phyloP scores from a whole-genome alignment of 352 stramenopile genomes.

The Phytophthora quininea region DNA sequence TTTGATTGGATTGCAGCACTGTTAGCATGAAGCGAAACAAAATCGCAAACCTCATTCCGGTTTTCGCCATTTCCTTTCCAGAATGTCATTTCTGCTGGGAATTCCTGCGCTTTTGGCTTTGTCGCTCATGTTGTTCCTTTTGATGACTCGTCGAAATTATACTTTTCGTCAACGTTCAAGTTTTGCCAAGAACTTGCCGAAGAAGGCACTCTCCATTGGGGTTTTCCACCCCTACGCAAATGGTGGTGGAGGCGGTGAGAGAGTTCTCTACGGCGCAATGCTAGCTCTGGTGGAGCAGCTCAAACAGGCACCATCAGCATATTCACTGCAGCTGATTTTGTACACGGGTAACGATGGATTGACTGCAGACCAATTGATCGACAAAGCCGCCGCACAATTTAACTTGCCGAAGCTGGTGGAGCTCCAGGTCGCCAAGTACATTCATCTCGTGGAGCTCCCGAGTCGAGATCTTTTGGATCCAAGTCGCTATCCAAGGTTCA shows the following conservation, averaged over 20 bases:
- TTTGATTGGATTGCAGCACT: too few species aligned
- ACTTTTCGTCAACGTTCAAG: too few species aligned
- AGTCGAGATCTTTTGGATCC: conserved; percentile 78
- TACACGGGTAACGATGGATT: conserved; percentile 86
- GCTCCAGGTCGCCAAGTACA: conserved; percentile 52
- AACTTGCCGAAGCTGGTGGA: conserved; percentile 77
- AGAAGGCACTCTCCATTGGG: conserved; percentile 53
- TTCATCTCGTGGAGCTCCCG: conserved; percentile 79
- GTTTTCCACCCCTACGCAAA: conserved; percentile 97
- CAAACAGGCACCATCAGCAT: conserved; percentile 9
- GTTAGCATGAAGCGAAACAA: too few species aligned
- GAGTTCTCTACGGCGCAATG: conserved; percentile 98
- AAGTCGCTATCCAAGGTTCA: conserved; percentile 89
- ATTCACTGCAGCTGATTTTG: conserved; percentile 48
- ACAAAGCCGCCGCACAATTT: conserved; percentile 82
- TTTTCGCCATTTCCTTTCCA: too few species aligned
- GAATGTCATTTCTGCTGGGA: too few species aligned
- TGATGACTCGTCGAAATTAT: not conserved
- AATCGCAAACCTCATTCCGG: too few species aligned
- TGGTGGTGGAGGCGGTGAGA: conserved; percentile 96
- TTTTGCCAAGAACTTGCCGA: not conserved
- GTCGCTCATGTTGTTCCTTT: too few species aligned
- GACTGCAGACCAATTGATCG: conserved; percentile 68
- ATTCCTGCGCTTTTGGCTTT: too few species aligned
- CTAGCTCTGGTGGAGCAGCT: conserved; percentile 78